phyloP scores from a whole-genome alignment of 2,329 filamentous ascomycete species.

The Gliomastix tumulicola region DNA sequence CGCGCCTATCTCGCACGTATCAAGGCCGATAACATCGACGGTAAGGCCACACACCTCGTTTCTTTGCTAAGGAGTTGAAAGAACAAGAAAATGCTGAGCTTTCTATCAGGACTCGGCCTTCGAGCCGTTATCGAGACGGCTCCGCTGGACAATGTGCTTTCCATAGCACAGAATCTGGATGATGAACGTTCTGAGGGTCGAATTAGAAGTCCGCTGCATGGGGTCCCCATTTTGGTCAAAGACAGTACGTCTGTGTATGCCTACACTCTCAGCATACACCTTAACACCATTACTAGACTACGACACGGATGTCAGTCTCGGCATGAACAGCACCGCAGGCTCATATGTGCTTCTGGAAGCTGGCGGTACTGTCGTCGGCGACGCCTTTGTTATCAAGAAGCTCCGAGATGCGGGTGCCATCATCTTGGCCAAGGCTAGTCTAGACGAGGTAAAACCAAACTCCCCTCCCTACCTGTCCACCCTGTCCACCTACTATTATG shows the following conservation, averaged over 20 bases:
- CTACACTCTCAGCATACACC: neutral
- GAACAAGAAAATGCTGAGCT: no score
- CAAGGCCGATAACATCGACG: no score
- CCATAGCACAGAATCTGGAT: no score
- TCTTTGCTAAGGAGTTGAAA: no score
- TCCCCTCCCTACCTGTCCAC: neutral
- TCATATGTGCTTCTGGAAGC: neutral
- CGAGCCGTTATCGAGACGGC: no score
- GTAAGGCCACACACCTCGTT: no score
- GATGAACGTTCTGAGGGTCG: no score
- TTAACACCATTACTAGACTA: neutral
- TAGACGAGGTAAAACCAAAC: conserved; percentile 53
- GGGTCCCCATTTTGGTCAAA: conserved; percentile 15
- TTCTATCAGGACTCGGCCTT: no score
- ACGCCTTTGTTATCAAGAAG: conserved; percentile 1
- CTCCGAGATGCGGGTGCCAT: conserved; percentile 51
- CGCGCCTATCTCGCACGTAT: no score
- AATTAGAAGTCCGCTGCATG: conserved; percentile 13
- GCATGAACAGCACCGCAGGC: neutral
- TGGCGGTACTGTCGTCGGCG: neutral
- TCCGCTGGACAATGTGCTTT: no score
- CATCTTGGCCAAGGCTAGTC: conserved; percentile 62
- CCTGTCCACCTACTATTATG: neutral
- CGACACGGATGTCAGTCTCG: conserved; percentile 54
- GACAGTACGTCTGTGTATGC: no score